A percentile compares a stretch with the other conserved stretches of the same genome.
phyloP scores from a whole-genome alignment of 331 rosid genomes.

The Acacia concinna region DNA sequence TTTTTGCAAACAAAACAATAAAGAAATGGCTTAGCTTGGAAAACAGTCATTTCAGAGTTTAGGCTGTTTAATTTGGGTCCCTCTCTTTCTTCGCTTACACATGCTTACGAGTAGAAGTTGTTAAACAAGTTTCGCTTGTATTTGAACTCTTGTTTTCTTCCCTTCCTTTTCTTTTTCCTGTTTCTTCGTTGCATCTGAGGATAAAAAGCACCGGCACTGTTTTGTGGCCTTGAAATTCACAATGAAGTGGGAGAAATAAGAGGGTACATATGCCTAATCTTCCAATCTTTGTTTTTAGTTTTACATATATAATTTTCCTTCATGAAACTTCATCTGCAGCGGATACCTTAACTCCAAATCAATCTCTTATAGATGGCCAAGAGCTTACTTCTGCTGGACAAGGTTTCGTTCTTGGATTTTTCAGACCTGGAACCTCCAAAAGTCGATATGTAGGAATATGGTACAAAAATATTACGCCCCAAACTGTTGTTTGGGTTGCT shows the following conservation, averaged over 20 bases:
- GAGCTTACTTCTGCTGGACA: conserved; percentile 24
- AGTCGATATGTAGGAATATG: conserved; percentile 32
- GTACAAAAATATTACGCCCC: conserved; percentile 34
- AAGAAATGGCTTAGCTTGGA: background rate
- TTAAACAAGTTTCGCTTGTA: background rate
- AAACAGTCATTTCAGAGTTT: background rate
- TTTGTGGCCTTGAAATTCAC: background rate
- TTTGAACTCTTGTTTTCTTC: background rate
- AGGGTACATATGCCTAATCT: background rate
- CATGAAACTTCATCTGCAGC: conserved; percentile 15
- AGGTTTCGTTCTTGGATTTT: conserved; percentile 35
- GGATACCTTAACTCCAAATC: background rate
- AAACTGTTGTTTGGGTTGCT: conserved; percentile 53
- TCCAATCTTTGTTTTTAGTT: background rate
- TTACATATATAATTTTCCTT: background rate
- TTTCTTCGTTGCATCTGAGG: background rate
- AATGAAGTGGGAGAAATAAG: background rate
- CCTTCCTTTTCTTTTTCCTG: background rate
- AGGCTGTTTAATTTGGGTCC: background rate
- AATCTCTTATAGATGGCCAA: conserved; percentile 27
- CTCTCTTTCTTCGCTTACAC: background rate
- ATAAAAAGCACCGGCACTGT: background rate
- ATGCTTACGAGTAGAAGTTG: background rate
- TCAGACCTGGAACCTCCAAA: conserved; percentile 31
- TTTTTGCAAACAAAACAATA: background rate